Conservation (phyloP, 2,329 filamentous ascomycete genomes). For the Calonectria hongkongensis region DNA sequence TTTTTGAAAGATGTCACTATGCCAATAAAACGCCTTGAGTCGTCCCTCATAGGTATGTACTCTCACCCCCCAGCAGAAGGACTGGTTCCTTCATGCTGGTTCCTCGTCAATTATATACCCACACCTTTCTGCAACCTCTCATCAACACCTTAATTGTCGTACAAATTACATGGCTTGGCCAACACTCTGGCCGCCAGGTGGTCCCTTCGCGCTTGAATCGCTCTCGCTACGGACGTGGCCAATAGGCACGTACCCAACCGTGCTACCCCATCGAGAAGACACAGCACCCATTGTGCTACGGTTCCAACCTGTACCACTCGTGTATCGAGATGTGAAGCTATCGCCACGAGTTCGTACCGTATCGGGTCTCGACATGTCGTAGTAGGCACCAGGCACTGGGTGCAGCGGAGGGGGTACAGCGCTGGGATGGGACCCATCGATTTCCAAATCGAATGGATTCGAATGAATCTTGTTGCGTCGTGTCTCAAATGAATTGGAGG, state of each 20-base stretch:
- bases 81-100: conserved; percentile 22
- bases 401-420: conserved; percentile 50
- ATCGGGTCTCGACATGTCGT: conserved; percentile 62
- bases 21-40: conserved; percentile 39
- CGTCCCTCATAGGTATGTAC: conserved; percentile 38
- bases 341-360: conserved; percentile 65
- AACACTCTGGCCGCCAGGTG: conserved; percentile 6
- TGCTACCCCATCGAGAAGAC: conserved; percentile 38
- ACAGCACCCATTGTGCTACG: conserved; percentile 20
- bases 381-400: conserved; percentile 51
- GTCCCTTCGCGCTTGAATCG: conserved; percentile 4
- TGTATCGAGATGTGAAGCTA: conserved; percentile 67
- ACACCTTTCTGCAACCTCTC: conserved; percentile 13
- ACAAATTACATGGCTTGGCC: conserved; percentile 39
- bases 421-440: conserved; percentile 52
- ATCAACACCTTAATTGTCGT: neutral
- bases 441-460: conserved; percentile 79
- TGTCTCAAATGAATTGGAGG: conserved; percentile 64
- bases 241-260: conserved; percentile 35
- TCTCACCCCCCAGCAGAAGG: conserved; percentile 24
- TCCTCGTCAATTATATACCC: conserved; percentile 33
- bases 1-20: conserved; percentile 34
- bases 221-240: conserved; percentile 36
- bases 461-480: conserved; percentile 76
- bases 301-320: conserved; percentile 62